These are phyloP conservation scores for Craspedostauros australis DNA, from an alignment of 108 stramenopile genomes.

Conservation along the genomic window DNA sequence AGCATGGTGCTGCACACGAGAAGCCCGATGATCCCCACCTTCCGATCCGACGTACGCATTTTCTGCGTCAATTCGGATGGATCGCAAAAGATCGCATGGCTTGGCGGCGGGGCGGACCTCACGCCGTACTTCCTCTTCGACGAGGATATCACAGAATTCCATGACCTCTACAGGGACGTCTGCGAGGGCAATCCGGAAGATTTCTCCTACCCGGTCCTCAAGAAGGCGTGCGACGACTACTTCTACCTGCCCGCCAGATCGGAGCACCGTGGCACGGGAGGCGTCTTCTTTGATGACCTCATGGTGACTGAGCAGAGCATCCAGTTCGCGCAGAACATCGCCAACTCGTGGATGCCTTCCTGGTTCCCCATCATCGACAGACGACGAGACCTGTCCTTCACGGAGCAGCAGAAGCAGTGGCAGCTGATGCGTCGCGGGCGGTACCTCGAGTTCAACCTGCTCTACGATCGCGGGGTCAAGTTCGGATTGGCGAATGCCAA, in stretches of 20 bases:
- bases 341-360: conserved; percentile 84
- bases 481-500: conserved; percentile 83
- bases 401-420: conserved; percentile 81
- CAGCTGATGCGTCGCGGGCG: conserved; percentile 67
- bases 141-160: conserved; percentile 76
- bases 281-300: conserved; percentile 94
- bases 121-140: conserved; percentile 91
- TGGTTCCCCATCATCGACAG: conserved; percentile 78
- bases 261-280: conserved; percentile 93
- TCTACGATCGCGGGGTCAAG: conserved; percentile 87
- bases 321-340: conserved; percentile 71
- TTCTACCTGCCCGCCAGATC: conserved; percentile 87
- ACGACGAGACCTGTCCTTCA: conserved; percentile 39
- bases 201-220: conserved; percentile 57
- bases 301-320: conserved; percentile 33
- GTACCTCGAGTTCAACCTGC: conserved; percentile 85
- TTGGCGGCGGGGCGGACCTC: conserved; percentile 63
- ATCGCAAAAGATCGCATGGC: too few species aligned
- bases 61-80: conserved; percentile 45
- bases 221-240: conserved; percentile 84
- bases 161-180: conserved; percentile 45
- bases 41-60: conserved; percentile 87
- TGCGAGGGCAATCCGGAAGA: conserved; percentile 48
- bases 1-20: conserved; percentile 83
- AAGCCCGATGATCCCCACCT: conserved; percentile 75